Base-by-base conservation (phyloP, 345 rosid genomes). In the Eucalyptus grandis region DNA sequence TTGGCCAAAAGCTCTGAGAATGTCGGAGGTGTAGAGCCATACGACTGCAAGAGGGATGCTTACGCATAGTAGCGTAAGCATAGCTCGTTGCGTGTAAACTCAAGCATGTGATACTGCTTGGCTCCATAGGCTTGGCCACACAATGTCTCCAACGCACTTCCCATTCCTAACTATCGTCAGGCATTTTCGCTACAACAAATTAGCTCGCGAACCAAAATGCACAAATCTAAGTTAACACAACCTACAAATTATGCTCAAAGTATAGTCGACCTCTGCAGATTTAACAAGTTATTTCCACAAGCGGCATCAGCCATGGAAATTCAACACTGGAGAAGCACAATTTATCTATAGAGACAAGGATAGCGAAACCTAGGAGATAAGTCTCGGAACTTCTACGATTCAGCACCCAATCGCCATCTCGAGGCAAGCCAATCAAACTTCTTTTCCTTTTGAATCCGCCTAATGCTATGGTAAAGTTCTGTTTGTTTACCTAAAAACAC, bases 71-170 rank as follows among this genome's bases (percentile, higher is more conserved):
- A 96, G 93, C 43, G 91, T 91, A 34, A 95, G 92, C 96, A 95
- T 95, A 85, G 96, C 98, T 88, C 95, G 90, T 86, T 95, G 97
- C 47, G 94, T 93, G 90, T 96, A 95, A 81, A 95, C 86, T 22
- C 96, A 60, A 96, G 92, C 95, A 94, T 95, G 86, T 90, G 94
- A 91, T 96, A 95, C 69, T 93, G 94, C 86, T 94, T 94, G 54
- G 97, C 97, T 60, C 97, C 98, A 83, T 91, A 95, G 53, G 96
- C 93, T 93, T 95, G 96, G 31, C 97, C 97, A 51, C 97, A 95
- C 21, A 95, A 86, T 62, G 97, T 95, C 88, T 95, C 97, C 91
- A 95, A 77, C 9, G 97, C 98, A 46, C 90, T 60, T 24, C 88
- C 49, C 90, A 89, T 89, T 65, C 90, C 90, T 17, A 31, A 65